A percentile compares a stretch with the other conserved stretches of the same genome.
These are phyloP conservation scores for Alternaria sp. DNA, from an alignment of 2,329 filamentous ascomycete genomes.

Conservation along the genomic window DNA sequence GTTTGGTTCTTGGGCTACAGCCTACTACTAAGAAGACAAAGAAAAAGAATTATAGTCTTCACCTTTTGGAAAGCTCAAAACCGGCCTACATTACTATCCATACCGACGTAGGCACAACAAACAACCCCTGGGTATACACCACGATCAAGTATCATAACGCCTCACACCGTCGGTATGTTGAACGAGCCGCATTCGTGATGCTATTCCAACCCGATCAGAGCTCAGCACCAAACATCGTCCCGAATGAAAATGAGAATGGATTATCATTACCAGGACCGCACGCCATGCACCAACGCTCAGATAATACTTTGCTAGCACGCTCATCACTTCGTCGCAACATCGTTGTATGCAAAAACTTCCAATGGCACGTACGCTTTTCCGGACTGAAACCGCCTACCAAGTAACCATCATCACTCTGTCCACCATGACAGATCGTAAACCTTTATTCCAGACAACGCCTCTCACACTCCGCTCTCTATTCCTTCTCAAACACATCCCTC, in stretches of 20 bases:
- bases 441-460: background rate
- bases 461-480: background rate
- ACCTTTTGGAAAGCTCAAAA: fast-evolving
- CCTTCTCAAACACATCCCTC: background rate
- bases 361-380: background rate
- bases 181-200: too few relatives aligned
- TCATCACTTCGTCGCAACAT: background rate
- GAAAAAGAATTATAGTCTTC: too few relatives aligned
- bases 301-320: background rate
- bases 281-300: background rate
- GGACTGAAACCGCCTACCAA: background rate
- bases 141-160: too few relatives aligned
- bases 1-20: fast-evolving
- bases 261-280: background rate
- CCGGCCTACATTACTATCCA: too few relatives aligned
- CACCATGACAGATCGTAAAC: background rate
- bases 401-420: too few relatives aligned
- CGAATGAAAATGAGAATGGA: background rate
- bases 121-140: too few relatives aligned
- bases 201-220: too few relatives aligned
- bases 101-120: too few relatives aligned
- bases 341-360: background rate
- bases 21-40: too few relatives aligned
- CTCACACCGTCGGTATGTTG: too few relatives aligned
- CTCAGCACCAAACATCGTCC: fast-evolving